A percentile compares a stretch with the other conserved stretches of the same genome.
phyloP scores from a whole-genome alignment of 148 eudicot species.

The Fagopyrum homotropicum region DNA sequence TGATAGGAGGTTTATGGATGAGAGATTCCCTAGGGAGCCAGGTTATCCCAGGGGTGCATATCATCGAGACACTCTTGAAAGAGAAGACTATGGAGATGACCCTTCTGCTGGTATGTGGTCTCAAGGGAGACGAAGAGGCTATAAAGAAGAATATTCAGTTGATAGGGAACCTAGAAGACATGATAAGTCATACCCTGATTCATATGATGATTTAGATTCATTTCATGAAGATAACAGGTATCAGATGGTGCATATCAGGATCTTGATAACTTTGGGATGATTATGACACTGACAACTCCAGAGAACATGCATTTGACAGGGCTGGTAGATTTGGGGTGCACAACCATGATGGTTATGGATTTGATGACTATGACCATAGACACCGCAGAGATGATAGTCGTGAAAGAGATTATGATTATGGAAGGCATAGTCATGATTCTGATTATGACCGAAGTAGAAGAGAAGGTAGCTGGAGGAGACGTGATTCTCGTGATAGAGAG shows the following conservation, averaged over 20 bases:
- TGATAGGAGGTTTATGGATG: slow-evolving; percentile 87
- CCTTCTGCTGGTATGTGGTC: slow-evolving; percentile 69
- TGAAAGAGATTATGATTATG: slow-evolving; percentile 77
- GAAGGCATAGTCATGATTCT: slow-evolving; percentile 81
- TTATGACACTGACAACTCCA: slow-evolving; percentile 27
- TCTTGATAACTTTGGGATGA: slow-evolving; percentile 25
- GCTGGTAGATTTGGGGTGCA: slow-evolving; percentile 63
- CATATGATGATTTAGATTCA: slow-evolving; percentile 53
- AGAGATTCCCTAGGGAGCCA: slow-evolving; percentile 65
- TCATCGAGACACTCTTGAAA: slow-evolving; percentile 62
- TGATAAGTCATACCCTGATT: slow-evolving; percentile 58
- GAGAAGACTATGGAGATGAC: slow-evolving; percentile 63
- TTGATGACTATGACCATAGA: slow-evolving; percentile 77
- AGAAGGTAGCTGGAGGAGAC: slow-evolving; percentile 79
- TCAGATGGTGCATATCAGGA: slow-evolving; percentile 28
- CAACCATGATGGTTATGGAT: slow-evolving; percentile 59
- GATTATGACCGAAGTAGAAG: slow-evolving; percentile 82
- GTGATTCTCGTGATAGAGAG: slow-evolving; percentile 71
- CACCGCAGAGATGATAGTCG: slow-evolving; percentile 73
- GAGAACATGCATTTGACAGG: slow-evolving; percentile 43
- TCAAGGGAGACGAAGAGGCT: slow-evolving; percentile 72
- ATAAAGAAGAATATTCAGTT: slow-evolving; percentile 72
- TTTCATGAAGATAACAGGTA: slow-evolving; percentile 44
- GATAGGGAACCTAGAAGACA: slow-evolving; percentile 74
- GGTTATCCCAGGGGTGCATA: slow-evolving; percentile 55